These are phyloP conservation scores for Cadophora malorum DNA, from an alignment of 2,329 filamentous ascomycete species.

Conservation along the genomic window DNA sequence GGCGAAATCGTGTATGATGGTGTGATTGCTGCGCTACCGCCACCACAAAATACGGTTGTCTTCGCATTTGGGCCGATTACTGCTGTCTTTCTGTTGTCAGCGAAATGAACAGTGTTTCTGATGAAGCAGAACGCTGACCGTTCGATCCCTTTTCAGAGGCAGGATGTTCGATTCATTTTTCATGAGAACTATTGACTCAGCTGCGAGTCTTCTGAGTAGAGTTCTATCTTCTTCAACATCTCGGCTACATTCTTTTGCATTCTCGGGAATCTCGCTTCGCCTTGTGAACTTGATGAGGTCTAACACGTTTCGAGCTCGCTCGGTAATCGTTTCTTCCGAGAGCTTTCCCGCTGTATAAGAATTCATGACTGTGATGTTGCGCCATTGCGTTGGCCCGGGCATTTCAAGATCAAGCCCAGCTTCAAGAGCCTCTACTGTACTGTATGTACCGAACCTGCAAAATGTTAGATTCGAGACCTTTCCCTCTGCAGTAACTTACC, in stretches of 20 bases:
- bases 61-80: slow-evolving; percentile 66
- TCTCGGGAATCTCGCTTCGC: too few species aligned
- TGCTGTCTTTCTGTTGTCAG: slow-evolving; percentile 49
- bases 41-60: slow-evolving; percentile 62
- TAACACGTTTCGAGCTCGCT: slow-evolving; percentile 35
- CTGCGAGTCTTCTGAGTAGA: slow-evolving; percentile 61
- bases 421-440: slow-evolving; percentile 55
- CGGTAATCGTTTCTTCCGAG: slow-evolving; percentile 37
- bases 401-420: slow-evolving; percentile 66
- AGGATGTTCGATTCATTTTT: slow-evolving; percentile 66
- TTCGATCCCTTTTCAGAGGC: slow-evolving; percentile 64
- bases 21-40: slow-evolving; percentile 65
- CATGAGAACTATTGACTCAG: slow-evolving; percentile 67
- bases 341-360: slow-evolving; percentile 37
- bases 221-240: slow-evolving; percentile 37
- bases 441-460: slow-evolving; percentile 56
- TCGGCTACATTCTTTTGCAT: slow-evolving; percentile 31
- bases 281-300: too few species aligned
- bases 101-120: not conserved
- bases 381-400: slow-evolving; percentile 56
- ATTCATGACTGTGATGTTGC: slow-evolving; percentile 36
- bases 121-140: slow-evolving; percentile 45
- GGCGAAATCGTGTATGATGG: slow-evolving; percentile 75
- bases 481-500: slow-evolving; percentile 44
- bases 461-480: not conserved